Conservation (phyloP, 305 asterid genomes). For the Rubia balearica region DNA sequence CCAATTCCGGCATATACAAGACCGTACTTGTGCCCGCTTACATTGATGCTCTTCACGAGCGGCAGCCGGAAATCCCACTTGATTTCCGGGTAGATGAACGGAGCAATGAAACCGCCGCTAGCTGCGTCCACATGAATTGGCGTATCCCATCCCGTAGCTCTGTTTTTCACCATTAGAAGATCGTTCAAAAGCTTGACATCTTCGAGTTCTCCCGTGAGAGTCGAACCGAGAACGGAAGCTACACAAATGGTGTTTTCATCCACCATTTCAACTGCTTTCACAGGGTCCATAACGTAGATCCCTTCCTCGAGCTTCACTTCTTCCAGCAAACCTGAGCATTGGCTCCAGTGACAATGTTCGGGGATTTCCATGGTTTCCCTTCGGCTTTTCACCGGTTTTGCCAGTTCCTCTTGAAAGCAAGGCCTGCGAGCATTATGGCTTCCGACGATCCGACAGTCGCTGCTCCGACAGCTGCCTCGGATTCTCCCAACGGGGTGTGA, state of each 20-base stretch:
- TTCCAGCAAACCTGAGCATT: not conserved
- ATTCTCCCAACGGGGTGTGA: not conserved
- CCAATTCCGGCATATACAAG: too few species aligned
- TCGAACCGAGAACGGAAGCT: too few species aligned
- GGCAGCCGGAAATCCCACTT: too few species aligned
- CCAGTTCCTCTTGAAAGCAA: not conserved
- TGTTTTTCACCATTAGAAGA: too few species aligned
- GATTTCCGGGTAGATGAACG: too few species aligned
- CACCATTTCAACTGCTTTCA: not conserved
- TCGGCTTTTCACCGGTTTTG: not conserved
- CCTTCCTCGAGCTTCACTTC: not conserved
- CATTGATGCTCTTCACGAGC: too few species aligned
- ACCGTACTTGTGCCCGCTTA: too few species aligned
- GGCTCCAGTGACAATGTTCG: not conserved
- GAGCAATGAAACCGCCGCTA: too few species aligned
- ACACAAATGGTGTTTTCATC: not conserved
- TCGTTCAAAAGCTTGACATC: too few species aligned
- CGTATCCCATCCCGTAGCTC: too few species aligned
- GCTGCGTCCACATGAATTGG: too few species aligned
- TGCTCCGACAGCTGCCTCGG: not conserved
- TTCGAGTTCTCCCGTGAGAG: too few species aligned
- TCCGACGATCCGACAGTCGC: not conserved
- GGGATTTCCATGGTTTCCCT: not conserved
- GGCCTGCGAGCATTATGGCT: conserved; percentile 1
- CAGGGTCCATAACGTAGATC: not conserved